phyloP scores from a whole-genome alignment of 2,329 filamentous ascomycete genomes.

The Dendrostoma leiphaemia region DNA sequence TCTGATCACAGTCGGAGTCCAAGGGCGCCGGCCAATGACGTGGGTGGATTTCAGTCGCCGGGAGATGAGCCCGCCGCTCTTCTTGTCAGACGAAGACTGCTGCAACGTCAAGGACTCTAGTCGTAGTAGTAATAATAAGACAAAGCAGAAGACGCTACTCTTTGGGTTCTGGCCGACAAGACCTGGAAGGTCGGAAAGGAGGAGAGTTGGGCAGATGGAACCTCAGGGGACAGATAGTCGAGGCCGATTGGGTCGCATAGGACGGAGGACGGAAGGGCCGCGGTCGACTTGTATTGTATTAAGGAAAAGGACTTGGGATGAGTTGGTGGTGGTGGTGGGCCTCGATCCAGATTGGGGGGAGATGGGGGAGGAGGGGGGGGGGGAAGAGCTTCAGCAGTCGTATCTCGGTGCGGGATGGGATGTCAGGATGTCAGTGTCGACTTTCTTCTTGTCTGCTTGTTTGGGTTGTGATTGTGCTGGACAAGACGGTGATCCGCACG shows the following conservation, averaged over 20 bases:
- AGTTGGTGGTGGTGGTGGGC: not conserved
- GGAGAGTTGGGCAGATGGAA: not conserved
- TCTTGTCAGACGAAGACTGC: not conserved
- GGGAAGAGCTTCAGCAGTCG: not conserved
- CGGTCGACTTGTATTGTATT: too few species aligned
- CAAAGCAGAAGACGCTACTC: too few species aligned
- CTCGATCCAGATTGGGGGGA: too few species aligned
- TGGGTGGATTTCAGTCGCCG: not conserved
- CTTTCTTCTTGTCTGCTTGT: not conserved
- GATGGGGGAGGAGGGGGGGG: not conserved
- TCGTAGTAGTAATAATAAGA: too few species aligned
- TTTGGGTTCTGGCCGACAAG: not conserved
- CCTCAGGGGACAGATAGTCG: too few species aligned
- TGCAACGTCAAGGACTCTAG: too few species aligned
- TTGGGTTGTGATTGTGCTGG: not conserved
- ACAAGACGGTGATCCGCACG: not conserved
- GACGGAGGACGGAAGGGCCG: not conserved
- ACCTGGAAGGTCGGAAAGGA: not conserved
- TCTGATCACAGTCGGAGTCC: conserved; percentile 3
- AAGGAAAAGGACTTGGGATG: not conserved
- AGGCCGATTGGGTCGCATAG: not conserved
- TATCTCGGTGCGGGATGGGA: not conserved
- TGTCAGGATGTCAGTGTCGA: too few species aligned
- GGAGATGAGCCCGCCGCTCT: conserved; percentile 3
- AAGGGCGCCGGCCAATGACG: conserved; percentile 1